phyloP scores from a whole-genome alignment of 1,284 basidiomycete species.

The Inonotus hispidus region DNA sequence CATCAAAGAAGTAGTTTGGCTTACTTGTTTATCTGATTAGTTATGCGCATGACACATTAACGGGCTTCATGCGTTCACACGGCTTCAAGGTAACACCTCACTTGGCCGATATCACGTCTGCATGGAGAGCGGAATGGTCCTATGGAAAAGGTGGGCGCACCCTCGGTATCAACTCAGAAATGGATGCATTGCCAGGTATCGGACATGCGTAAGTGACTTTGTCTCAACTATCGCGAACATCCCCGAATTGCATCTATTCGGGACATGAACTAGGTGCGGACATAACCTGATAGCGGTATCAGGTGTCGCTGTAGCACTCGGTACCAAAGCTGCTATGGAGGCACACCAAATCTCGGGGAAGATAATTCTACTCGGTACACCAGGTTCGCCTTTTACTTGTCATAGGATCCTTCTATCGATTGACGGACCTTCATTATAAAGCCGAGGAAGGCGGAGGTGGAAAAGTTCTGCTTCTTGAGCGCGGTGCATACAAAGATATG shows the following conservation, averaged over 20 bases:
- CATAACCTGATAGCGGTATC: slow-evolving; percentile 46
- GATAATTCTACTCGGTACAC: slow-evolving; percentile 43
- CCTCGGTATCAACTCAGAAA: slow-evolving; percentile 35
- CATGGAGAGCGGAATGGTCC: slow-evolving; percentile 35
- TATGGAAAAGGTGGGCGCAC: slow-evolving; percentile 23
- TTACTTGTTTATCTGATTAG: slow-evolving; percentile 7
- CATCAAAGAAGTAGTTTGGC: background rate
- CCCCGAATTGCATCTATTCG: background rate
- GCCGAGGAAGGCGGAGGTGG: slow-evolving; percentile 46
- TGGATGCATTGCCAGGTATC: slow-evolving; percentile 34
- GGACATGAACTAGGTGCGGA: slow-evolving; percentile 28
- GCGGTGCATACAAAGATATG: slow-evolving; percentile 37
- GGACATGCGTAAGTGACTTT: slow-evolving; percentile 32
- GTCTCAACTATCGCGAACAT: background rate
- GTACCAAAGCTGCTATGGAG: slow-evolving; percentile 32
- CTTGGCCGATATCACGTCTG: slow-evolving; percentile 30
- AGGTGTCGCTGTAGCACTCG: slow-evolving; percentile 39
- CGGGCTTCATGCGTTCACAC: slow-evolving; percentile 26
- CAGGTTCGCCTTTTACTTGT: slow-evolving; percentile 22
- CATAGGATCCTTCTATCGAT: background rate
- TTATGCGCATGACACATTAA: slow-evolving; percentile 29
- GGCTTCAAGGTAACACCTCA: slow-evolving; percentile 27
- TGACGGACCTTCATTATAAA: background rate
- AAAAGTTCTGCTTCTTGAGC: slow-evolving; percentile 37
- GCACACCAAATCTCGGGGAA: slow-evolving; percentile 35